Evolutionary conservation across 805 yeast species (phyloP).

Genomic region (Jamesozyma lodderae): DNA sequence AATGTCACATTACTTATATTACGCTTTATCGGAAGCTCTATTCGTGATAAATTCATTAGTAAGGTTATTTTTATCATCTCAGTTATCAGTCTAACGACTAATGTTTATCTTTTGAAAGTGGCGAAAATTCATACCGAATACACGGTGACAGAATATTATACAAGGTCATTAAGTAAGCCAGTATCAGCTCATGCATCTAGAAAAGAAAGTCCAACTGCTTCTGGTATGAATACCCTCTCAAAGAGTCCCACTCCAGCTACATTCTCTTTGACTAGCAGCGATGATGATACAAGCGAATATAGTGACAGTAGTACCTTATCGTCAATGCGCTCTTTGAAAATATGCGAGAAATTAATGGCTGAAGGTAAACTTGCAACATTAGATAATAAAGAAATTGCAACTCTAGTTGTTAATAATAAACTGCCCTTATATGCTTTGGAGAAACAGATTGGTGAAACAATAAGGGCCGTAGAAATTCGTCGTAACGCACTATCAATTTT

Average conservation of each 20-base stretch:
- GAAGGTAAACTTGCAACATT: conserved; percentile 63
- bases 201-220: not conserved
- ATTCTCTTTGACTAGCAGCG: conserved; percentile 1
- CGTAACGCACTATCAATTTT: conserved; percentile 82
- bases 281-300: conserved; percentile 3
- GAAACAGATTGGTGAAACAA: conserved; percentile 78
- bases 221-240: not conserved
- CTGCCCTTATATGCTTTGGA: conserved; percentile 91
- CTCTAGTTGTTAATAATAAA: conserved; percentile 64
- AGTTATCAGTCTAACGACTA: conserved; percentile 67
- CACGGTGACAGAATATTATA: conserved; percentile 27
- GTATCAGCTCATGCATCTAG: not conserved
- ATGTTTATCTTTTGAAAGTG: conserved; percentile 77
- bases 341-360: conserved; percentile 42
- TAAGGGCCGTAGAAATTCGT: conserved; percentile 90
- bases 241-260: conserved; percentile 1
- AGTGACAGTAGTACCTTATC: conserved; percentile 2
- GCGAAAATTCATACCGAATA: conserved; percentile 55
- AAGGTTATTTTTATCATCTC: conserved; percentile 67
- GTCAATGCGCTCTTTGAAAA: not conserved
- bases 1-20: conserved; percentile 32
- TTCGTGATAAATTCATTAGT: conserved; percentile 71
- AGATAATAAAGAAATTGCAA: conserved; percentile 62
- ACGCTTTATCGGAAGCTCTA: conserved; percentile 52
- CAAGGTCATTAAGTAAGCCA: conserved; percentile 7